A percentile compares a stretch with the other conserved stretches of the same genome.
Conservation (phyloP, 2,329 filamentous ascomycete species). For the Thelonectria olida region DNA sequence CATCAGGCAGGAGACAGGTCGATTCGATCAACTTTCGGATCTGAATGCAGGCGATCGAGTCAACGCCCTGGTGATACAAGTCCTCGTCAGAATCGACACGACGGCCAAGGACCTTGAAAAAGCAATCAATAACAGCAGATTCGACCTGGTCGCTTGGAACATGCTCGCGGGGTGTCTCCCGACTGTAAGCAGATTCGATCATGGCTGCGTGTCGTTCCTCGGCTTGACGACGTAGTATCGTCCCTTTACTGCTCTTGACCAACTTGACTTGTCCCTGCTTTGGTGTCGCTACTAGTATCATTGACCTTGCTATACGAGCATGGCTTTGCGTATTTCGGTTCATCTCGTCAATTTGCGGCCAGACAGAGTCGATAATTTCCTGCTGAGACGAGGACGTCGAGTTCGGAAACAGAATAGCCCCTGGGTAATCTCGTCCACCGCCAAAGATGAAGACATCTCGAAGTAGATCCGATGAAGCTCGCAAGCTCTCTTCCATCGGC, state of each 20-base stretch:
- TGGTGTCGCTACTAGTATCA: constrained; percentile 62
- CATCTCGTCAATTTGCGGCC: constrained; percentile 54
- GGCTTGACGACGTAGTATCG: constrained; percentile 60
- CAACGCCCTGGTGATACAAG: constrained; percentile 66
- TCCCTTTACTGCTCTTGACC: constrained; percentile 72
- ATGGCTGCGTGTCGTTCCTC: constrained; percentile 57
- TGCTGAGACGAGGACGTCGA: constrained; percentile 40
- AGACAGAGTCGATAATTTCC: constrained; percentile 52
- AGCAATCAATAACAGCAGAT: constrained; percentile 43
- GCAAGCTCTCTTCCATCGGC: constrained; percentile 65
- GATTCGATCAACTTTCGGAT: constrained; percentile 51
- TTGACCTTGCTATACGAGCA: constrained; percentile 57
- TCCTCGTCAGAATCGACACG: constrained; percentile 52
- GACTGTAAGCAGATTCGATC: constrained; percentile 58
- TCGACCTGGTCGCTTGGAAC: constrained; percentile 48
- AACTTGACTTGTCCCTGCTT: constrained; percentile 44
- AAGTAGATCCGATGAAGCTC: constrained; percentile 53
- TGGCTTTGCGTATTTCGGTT: constrained; percentile 61
- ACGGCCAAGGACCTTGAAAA: constrained; percentile 43
- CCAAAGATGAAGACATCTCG: constrained; percentile 70
- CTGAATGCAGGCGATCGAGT: constrained; percentile 67
- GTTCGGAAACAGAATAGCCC: constrained; percentile 62
- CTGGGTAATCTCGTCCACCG: constrained; percentile 63
- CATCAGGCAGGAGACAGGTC: constrained; percentile 23
- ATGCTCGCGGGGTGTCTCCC: background rate